A percentile compares a stretch with the other conserved stretches of the same genome.
phyloP scores from a whole-genome alignment of 1,139 yeast genomes.

The Blastobotrys arbuscula region DNA sequence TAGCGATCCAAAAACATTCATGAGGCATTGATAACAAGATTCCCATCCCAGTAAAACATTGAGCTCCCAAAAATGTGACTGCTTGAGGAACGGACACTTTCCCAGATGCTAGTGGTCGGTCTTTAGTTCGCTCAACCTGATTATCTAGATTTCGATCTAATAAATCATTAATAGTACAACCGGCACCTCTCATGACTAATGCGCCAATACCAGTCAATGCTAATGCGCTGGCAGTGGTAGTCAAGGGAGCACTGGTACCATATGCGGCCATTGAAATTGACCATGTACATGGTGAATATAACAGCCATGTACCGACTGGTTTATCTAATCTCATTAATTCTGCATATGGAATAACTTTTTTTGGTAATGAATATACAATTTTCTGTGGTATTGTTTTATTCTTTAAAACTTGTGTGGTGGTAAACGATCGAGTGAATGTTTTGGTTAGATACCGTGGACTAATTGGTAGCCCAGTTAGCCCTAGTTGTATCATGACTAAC shows the following conservation, averaged over 20 bases:
- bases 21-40: conserved; percentile 68
- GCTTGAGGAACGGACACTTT: conserved; percentile 72
- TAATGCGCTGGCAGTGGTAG: conserved; percentile 53
- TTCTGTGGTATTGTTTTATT: conserved; percentile 25
- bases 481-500: background rate
- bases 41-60: conserved; percentile 68
- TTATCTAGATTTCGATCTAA: conserved; percentile 77
- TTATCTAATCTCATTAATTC: conserved; percentile 87
- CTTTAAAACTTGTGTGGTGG: background rate
- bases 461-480: background rate
- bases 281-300: conserved; percentile 78
- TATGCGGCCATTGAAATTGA: conserved; percentile 83
- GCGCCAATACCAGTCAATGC: conserved; percentile 76
- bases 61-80: conserved; percentile 64
- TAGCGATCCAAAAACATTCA: conserved; percentile 79
- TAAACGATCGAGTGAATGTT: background rate
- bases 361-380: conserved; percentile 57
- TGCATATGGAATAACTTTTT: conserved; percentile 77
- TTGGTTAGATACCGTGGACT: background rate
- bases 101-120: conserved; percentile 88
- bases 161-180: conserved; percentile 91
- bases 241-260: conserved; percentile 59
- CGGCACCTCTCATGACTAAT: conserved; percentile 93
- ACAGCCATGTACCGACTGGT: conserved; percentile 86
- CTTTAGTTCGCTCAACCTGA: conserved; percentile 80